Conservation (phyloP, 225 moss, liverwort and hornwort genomes). For the Thuidium tamariscinum region DNA sequence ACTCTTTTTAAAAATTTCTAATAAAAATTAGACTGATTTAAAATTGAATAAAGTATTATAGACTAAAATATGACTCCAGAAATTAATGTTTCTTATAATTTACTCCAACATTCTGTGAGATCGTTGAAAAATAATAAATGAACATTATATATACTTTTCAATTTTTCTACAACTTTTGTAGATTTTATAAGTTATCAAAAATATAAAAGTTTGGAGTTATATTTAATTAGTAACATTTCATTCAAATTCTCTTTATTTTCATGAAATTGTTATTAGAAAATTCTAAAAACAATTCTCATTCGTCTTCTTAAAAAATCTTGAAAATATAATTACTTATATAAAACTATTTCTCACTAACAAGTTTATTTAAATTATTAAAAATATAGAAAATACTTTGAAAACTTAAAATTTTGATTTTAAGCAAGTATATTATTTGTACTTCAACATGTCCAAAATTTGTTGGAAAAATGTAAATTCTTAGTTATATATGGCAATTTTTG, state of each 20-base stretch:
- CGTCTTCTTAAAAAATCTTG: background rate
- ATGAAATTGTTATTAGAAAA: background rate
- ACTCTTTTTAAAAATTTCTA: rapidly evolving
- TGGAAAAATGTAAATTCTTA: background rate
- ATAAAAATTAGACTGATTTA: rapidly evolving
- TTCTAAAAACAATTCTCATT: background rate
- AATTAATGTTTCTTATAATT: background rate
- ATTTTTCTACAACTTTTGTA: too few relatives aligned
- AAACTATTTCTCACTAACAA: too few relatives aligned
- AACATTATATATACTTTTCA: too few relatives aligned
- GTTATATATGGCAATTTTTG: background rate
- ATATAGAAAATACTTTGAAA: rapidly evolving
- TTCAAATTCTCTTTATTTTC: background rate
- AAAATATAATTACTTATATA: background rate
- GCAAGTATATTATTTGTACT: background rate
- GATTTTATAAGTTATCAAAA: background rate
- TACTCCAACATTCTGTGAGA: background rate
- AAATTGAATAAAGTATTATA: background rate
- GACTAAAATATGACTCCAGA: too few relatives aligned
- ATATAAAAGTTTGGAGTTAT: rapidly evolving
- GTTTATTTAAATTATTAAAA: background rate
- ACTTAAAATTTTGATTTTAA: background rate
- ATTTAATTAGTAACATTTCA: background rate
- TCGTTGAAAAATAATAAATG: too few relatives aligned
- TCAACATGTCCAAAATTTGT: background rate